These are phyloP conservation scores for Kodamaea alishanica DNA, from an alignment of 1,139 yeast genomes.

Conservation along the genomic window DNA sequence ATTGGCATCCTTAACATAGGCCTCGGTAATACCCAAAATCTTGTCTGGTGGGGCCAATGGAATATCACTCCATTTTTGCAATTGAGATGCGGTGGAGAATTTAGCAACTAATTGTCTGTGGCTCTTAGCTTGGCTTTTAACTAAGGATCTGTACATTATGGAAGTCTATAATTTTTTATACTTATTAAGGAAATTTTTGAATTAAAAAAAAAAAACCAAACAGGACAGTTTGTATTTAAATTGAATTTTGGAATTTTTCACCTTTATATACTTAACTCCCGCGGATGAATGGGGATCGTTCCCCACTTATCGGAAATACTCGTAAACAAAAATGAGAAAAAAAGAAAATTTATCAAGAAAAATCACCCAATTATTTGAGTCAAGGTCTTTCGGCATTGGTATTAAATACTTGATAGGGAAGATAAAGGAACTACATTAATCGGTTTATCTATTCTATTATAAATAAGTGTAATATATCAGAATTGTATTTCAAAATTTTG, in stretches of 20 bases:
- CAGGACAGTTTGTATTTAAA: too few relatives aligned
- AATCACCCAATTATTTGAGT: not conserved
- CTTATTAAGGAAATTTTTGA: not conserved
- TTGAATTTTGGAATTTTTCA: not conserved
- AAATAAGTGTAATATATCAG: too few relatives aligned
- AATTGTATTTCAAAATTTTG: too few relatives aligned
- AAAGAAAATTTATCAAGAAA: not conserved
- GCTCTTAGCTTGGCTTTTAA: constrained; percentile 7
- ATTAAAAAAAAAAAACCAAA: not conserved
- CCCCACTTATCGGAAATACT: not conserved
- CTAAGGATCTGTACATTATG: constrained; percentile 8
- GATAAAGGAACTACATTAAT: too few relatives aligned
- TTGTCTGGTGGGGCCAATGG: constrained; percentile 73
- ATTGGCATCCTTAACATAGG: constrained; percentile 41
- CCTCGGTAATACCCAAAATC: constrained; percentile 64
- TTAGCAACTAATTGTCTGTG: constrained; percentile 13
- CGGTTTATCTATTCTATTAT: too few relatives aligned
- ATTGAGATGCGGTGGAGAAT: constrained; percentile 20
- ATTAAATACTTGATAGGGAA: too few relatives aligned
- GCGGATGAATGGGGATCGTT: not conserved
- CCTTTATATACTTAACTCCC: not conserved
- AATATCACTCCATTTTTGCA: constrained; percentile 38
- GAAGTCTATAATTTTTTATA: not conserved
- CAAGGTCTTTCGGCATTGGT: too few relatives aligned
- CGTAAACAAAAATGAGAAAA: not conserved